Evolutionary conservation across 2,329 filamentous ascomycete genomes (phyloP).

Genomic region (Cercospora berteroae): DNA sequence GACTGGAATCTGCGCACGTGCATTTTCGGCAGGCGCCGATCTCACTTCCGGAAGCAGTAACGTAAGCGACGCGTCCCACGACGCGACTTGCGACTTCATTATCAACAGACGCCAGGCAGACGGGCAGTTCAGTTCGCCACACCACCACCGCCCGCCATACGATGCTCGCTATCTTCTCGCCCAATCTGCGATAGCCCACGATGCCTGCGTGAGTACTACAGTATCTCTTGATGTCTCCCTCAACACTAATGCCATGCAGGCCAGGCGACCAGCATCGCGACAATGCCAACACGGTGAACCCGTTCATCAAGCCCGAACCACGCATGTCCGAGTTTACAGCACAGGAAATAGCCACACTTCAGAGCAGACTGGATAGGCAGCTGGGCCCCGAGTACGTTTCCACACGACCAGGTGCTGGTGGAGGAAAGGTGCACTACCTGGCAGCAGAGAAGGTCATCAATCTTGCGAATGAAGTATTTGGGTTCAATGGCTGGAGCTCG

Average conservation of each 20-base stretch:
- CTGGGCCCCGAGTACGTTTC: slow-evolving; percentile 96
- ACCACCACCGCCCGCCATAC: slow-evolving; percentile 8
- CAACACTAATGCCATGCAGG: slow-evolving; percentile 26
- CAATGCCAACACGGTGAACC: slow-evolving; percentile 58
- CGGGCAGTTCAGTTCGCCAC: neutral
- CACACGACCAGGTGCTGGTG: slow-evolving; percentile 75
- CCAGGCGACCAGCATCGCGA: slow-evolving; percentile 40
- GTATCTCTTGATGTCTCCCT: neutral
- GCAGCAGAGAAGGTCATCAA: slow-evolving; percentile 96
- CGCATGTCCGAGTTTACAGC: slow-evolving; percentile 80
- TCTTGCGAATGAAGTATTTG: slow-evolving; percentile 91
- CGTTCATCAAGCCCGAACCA: slow-evolving; percentile 71
- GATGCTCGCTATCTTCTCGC: neutral
- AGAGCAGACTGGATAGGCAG: slow-evolving; percentile 84
- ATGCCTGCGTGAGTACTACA: slow-evolving; percentile 34
- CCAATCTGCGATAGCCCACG: slow-evolving; percentile 12
- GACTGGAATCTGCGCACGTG: slow-evolving; percentile 6
- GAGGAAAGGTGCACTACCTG: slow-evolving; percentile 86
- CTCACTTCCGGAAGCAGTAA: slow-evolving; percentile 3
- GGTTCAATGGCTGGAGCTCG: slow-evolving; percentile 96
- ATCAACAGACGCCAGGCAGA: slow-evolving; percentile 14
- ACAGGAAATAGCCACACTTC: slow-evolving; percentile 83
- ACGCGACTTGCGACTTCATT: slow-evolving; percentile 17
- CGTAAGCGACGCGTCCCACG: neutral
- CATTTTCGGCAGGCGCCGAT: slow-evolving; percentile 1